These are phyloP conservation scores for Diaporthe caulivora DNA, from an alignment of 2,329 filamentous ascomycete species.

Conservation along the genomic window DNA sequence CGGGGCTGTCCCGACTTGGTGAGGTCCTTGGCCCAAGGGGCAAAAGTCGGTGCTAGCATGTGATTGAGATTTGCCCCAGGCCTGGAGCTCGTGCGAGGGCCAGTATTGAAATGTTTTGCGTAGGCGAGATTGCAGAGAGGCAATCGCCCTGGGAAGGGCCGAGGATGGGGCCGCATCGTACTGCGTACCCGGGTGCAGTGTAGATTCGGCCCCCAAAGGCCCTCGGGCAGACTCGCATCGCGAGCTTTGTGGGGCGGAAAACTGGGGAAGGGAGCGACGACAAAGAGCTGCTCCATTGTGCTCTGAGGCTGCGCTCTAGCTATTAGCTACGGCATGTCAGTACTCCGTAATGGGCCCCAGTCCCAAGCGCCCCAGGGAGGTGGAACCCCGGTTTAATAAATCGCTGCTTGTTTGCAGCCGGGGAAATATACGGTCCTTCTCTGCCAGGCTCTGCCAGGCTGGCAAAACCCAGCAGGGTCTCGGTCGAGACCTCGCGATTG, in stretches of 20 bases:
- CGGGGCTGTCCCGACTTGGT: constrained; percentile 28
- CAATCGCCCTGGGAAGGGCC: constrained; percentile 19
- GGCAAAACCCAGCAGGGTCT: constrained; percentile 12
- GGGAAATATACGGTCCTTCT: constrained; percentile 37
- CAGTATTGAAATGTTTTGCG: constrained; percentile 4
- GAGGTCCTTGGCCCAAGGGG: not conserved
- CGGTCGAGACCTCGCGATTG: constrained; percentile 29
- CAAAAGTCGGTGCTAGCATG: constrained; percentile 21
- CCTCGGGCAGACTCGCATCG: constrained; percentile 38
- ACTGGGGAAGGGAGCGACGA: constrained; percentile 33
- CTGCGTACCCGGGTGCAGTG: no score
- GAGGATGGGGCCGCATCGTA: constrained; percentile 9
- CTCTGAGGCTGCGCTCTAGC: constrained; percentile 29
- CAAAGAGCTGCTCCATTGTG: constrained; percentile 27
- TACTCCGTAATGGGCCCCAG: constrained; percentile 19
- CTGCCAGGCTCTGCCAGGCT: constrained; percentile 30
- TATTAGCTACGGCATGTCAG: constrained; percentile 13
- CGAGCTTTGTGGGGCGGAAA: constrained; percentile 37
- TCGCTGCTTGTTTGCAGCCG: constrained; percentile 25
- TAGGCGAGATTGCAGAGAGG: constrained; percentile 18
- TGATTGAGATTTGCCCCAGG: constrained; percentile 10
- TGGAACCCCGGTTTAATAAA: constrained; percentile 36
- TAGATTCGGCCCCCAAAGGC: constrained; percentile 32
- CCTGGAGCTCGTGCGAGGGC: constrained; percentile 8
- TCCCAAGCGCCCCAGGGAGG: constrained; percentile 16